Base-by-base conservation (phyloP, 139 green algal species). In the Pleodorina starrii region DNA sequence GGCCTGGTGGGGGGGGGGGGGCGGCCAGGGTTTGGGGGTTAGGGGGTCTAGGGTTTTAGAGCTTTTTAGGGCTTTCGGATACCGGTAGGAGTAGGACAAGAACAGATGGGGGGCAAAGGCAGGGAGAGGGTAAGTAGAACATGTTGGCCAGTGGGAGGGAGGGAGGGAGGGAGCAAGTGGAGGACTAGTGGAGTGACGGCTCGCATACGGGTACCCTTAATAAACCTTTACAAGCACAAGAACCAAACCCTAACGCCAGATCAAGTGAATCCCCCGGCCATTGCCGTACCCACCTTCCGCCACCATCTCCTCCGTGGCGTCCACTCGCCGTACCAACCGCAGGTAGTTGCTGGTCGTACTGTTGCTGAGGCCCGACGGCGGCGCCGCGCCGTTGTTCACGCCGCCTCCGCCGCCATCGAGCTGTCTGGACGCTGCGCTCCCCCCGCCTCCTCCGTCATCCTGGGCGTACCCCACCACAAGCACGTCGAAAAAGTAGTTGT, bases 401-500 rank as follows among this genome's bases (percentile, higher is more conserved):
- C 14, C 21, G 48, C 69, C 36, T n/a, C 35, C 29, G 69, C 36
- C 36, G 32, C 16, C 32, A 23, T 76, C 68, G 35, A 32, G 68
- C 25, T 2, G 35, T 76, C 68, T 46, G 16, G 35, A n/a, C 19
- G 32, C 46, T 19, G 29, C 32, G 32, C 51, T 68, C 35, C 54
- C 29, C 23, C 68, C 32, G 32, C 51, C 46, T 35, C 54, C 29
- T 23, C 68, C 81, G 36, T 66, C 54, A 66, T 87, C 63, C n/a
- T 78, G 38, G n/a, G 60, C 63, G 44, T 87, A 87, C 12, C 63
- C 81, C n/a, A 87, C 81, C 16, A 87, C 81, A 17, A 87, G 81
- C 81, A 87, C 81, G 44, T 87, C 81, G 66, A 77, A 79, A 46
- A 87, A 87, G 46, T 87, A 87, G 81, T 87, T 87, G 60, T 79